phyloP scores from a whole-genome alignment of 371 early-diverging fungal species.

The Mucor mucedo region DNA sequence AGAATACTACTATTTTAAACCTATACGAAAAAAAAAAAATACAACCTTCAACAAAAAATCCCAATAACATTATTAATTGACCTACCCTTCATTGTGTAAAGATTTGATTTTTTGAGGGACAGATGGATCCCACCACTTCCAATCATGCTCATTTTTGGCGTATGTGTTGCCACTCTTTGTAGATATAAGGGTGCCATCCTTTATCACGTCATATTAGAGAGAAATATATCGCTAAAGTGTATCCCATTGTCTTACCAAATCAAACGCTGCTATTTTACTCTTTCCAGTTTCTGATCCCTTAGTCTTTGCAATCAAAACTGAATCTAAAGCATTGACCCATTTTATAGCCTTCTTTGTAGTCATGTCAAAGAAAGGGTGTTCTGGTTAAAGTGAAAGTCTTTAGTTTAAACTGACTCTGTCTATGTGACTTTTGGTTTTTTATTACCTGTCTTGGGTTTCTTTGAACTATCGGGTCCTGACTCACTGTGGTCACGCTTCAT shows the following conservation, averaged over 20 bases:
- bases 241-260: conserved; percentile 58
- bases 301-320: conserved; percentile 28
- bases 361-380: conserved; percentile 34
- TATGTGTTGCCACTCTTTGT: conserved; percentile 67
- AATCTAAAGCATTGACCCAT: conserved; percentile 19
- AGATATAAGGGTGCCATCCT: conserved; percentile 77
- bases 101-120: conserved; percentile 60
- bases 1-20: conserved; percentile 74
- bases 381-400: neutral
- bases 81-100: conserved; percentile 66
- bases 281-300: conserved; percentile 11
- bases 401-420: no score
- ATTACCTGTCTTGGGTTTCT: neutral
- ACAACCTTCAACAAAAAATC: neutral
- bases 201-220: neutral
- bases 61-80: no score
- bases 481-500: conserved; percentile 15
- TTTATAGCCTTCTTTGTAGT: conserved; percentile 6
- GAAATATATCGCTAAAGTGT: neutral
- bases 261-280: conserved; percentile 80
- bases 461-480: neutral
- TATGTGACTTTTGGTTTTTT: neutral
- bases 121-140: conserved; percentile 70
- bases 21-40: conserved; percentile 28
- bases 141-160: conserved; percentile 78